A percentile compares a stretch with the other conserved stretches of the same genome.
phyloP scores from a whole-genome alignment of 345 rosid genomes.

The Excoecaria agallocha region DNA sequence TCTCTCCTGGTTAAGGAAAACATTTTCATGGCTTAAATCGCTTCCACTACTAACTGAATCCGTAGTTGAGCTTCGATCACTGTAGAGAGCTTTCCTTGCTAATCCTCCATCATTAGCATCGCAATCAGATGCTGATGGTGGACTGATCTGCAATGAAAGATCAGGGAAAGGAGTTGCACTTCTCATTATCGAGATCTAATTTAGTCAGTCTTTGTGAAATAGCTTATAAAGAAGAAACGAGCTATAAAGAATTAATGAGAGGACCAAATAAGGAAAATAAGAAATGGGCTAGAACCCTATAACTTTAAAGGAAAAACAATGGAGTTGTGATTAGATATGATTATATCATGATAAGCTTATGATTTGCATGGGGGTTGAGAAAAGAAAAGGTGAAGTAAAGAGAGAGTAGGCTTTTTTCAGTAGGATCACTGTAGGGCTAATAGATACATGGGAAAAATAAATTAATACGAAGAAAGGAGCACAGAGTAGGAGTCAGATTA shows the following conservation, averaged over 20 bases:
- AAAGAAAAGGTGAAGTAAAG: slow-evolving; percentile 22
- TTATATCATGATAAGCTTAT: slow-evolving; percentile 87
- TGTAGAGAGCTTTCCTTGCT: slow-evolving; percentile 28
- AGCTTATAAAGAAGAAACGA: background rate
- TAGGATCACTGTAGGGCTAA: slow-evolving; percentile 43
- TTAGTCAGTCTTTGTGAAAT: slow-evolving; percentile 3
- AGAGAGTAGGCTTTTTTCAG: slow-evolving; percentile 23
- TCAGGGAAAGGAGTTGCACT: slow-evolving; percentile 49
- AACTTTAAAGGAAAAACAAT: slow-evolving; percentile 13
- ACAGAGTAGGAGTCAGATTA: slow-evolving; percentile 27
- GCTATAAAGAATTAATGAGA: background rate
- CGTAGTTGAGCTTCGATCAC: slow-evolving; percentile 63
- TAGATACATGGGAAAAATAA: slow-evolving; percentile 4
- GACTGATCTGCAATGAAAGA: slow-evolving; percentile 91
- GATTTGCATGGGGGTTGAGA: slow-evolving; percentile 64
- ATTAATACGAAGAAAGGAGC: slow-evolving; percentile 13
- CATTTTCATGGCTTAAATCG: slow-evolving; percentile 71
- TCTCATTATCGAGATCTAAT: slow-evolving; percentile 29
- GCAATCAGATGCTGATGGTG: slow-evolving; percentile 43
- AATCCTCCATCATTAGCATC: slow-evolving; percentile 25
- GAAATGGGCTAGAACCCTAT: slow-evolving; percentile 8
- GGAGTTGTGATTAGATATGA: slow-evolving; percentile 39
- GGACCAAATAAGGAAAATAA: slow-evolving; percentile 22
- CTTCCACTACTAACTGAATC: slow-evolving; percentile 73
- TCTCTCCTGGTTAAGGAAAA: slow-evolving; percentile 29